Percentiles rank a stretch among this genome's conserved stretches.
Conservation (phyloP, 2,329 filamentous ascomycete species). For the Sclerotinia glacialis region DNA sequence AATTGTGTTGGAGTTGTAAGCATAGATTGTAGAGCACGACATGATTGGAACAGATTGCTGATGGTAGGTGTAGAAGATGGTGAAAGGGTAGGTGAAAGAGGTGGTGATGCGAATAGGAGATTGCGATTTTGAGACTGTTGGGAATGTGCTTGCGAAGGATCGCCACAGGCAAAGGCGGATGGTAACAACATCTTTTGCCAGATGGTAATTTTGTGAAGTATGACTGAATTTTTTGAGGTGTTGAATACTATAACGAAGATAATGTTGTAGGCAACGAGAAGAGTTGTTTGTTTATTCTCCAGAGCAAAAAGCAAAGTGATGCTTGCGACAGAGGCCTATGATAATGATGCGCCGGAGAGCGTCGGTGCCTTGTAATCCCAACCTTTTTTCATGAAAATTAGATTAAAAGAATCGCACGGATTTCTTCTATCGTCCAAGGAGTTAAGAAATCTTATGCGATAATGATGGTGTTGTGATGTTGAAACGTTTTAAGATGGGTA, state of each 20-base stretch:
- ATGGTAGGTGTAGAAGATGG: conserved; percentile 52
- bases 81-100: conserved; percentile 48
- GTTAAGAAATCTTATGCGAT: neutral
- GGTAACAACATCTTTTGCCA: conserved; percentile 53
- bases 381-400: conserved; percentile 6
- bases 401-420: conserved; percentile 10
- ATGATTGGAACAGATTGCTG: conserved; percentile 57
- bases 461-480: neutral
- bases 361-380: conserved; percentile 22
- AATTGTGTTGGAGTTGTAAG: conserved; percentile 48
- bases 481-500: neutral
- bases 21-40: conserved; percentile 60
- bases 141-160: conserved; percentile 42
- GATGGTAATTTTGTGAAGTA: neutral
- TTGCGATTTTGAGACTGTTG: conserved; percentile 42
- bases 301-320: conserved; percentile 24
- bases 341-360: conserved; percentile 31
- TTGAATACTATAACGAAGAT: neutral
- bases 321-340: conserved; percentile 8
- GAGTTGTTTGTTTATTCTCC: conserved; percentile 11
- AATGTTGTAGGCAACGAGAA: neutral
- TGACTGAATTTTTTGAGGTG: neutral
- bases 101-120: conserved; percentile 56
- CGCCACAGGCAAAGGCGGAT: conserved; percentile 55
- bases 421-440: conserved; percentile 2